Base-by-base conservation (phyloP, 768 basidiomycete genomes). In the Pleurotus sapidus region DNA sequence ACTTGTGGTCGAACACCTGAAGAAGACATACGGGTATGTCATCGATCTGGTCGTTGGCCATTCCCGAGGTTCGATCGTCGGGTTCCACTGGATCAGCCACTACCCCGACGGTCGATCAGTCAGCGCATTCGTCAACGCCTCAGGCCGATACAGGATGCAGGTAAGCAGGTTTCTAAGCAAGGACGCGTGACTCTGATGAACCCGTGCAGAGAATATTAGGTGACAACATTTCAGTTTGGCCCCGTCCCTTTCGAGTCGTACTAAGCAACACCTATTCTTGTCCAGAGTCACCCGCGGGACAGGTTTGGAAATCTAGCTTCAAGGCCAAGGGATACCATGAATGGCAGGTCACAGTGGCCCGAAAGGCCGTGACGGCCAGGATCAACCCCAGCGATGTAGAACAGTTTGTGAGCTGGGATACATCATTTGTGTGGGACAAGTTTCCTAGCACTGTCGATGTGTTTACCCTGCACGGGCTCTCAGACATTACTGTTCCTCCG, bases 71-170 rank as follows among this genome's bases (percentile, higher is more conserved):
- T 83, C 86, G 20, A 68, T 92, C n/a, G 82, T 80, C 17, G 81
- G 77, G 0, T 81, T 88, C 65, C 74, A 78, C 57, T 93, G 91
- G 90, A 63, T 91, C 23, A 84, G 85, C 64, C 84, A 79, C 14
- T 75, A 84, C 1, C 75, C 81, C 46, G 84, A 84, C 60, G 88
- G 84, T 23, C 74, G 70, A 57, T 70, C 66, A 43, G 82, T 87
- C 42, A 70, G 79, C 7, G 83, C 80, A 5, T 87, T 86, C 55
- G 84, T 93, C 42, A 93, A 93, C 63, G 84, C 80, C 23, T 84
- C 89, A 15, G 90, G 85, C 5, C 80, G 92, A 51, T 92, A 91
- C 67, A 79, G 89, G 58, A 93, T 93, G 91, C 68, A 77, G 66
- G 89, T 89, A 68, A 72, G 85, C 54, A 39, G 3, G 57, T 63